Evolutionary conservation across 2,329 filamentous ascomycete species (phyloP).

Genomic region (Xylogone sp.): DNA sequence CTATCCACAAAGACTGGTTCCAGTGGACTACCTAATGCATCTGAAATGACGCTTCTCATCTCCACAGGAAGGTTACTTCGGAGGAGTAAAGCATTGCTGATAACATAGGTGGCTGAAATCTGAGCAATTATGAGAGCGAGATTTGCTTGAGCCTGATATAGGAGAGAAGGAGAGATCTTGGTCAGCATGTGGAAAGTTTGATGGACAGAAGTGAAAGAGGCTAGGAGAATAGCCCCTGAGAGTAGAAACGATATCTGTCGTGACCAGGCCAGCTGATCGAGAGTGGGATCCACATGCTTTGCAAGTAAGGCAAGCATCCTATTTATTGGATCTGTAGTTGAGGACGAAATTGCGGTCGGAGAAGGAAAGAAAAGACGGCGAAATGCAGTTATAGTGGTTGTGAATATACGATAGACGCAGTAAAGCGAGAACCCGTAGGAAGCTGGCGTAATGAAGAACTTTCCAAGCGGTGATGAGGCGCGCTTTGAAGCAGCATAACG

Average conservation of each 20-base stretch:
- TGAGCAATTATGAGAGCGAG: constrained; percentile 77
- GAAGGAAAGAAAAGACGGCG: constrained; percentile 45
- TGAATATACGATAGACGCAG: constrained; percentile 77
- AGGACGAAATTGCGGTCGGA: constrained; percentile 43
- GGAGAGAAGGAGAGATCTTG: constrained; percentile 68
- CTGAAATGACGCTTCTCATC: constrained; percentile 72
- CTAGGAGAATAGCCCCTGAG: constrained; percentile 76
- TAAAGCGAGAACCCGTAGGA: constrained; percentile 73
- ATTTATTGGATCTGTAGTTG: constrained; percentile 77
- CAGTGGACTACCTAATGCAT: constrained; percentile 73
- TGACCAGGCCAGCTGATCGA: constrained; percentile 80
- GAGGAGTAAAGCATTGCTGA: constrained; percentile 72
- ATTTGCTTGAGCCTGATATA: constrained; percentile 68
- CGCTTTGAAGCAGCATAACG: constrained; percentile 62
- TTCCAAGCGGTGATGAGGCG: constrained; percentile 64
- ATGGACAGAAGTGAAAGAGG: constrained; percentile 77
- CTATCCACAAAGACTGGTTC: constrained; percentile 66
- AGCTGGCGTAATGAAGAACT: constrained; percentile 55
- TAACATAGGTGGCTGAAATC: constrained; percentile 80
- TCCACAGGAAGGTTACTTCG: constrained; percentile 75
- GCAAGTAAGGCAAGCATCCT: constrained; percentile 76
- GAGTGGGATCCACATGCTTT: constrained; percentile 76
- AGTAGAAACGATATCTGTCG: constrained; percentile 82
- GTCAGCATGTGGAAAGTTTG: constrained; percentile 82
- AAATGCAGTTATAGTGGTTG: constrained; percentile 65